phyloP scores from a whole-genome alignment of 2,329 filamentous ascomycete species.

The Calycina marina region DNA sequence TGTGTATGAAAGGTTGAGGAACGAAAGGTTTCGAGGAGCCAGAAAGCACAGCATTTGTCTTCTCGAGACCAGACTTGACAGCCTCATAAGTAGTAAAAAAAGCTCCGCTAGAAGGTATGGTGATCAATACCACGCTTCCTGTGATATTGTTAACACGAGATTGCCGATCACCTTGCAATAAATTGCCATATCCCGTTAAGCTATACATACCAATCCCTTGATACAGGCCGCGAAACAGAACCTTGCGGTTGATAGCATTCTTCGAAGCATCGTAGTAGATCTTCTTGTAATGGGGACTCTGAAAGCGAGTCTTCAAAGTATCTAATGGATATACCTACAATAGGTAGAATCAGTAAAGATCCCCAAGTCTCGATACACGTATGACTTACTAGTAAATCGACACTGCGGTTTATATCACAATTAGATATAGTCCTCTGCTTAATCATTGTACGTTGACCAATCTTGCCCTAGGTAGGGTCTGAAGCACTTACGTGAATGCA shows the following conservation, averaged over 20 bases:
- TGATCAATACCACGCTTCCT: slow-evolving; percentile 32
- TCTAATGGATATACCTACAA: slow-evolving; percentile 64
- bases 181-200: not conserved
- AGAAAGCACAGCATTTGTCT: slow-evolving; percentile 29
- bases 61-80: slow-evolving; percentile 47
- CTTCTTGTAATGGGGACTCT: slow-evolving; percentile 60
- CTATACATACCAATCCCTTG: slow-evolving; percentile 52
- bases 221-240: slow-evolving; percentile 61
- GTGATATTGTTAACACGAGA: too few relatives aligned
- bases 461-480: too few relatives aligned
- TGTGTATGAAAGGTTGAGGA: slow-evolving; percentile 57
- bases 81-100: slow-evolving; percentile 88
- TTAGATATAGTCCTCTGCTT: too few relatives aligned
- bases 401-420: not conserved
- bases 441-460: too few relatives aligned
- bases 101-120: slow-evolving; percentile 33
- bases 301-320: slow-evolving; percentile 76
- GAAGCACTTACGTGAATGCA: too few relatives aligned
- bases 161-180: too few relatives aligned
- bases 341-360: too few relatives aligned
- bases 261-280: slow-evolving; percentile 46
- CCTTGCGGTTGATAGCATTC: slow-evolving; percentile 35
- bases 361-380: too few relatives aligned
- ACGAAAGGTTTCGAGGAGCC: slow-evolving; percentile 48
- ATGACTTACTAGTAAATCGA: not conserved